These are phyloP conservation scores for Coniferiporia weirii DNA, from an alignment of 1,284 basidiomycete genomes.

Conservation along the genomic window DNA sequence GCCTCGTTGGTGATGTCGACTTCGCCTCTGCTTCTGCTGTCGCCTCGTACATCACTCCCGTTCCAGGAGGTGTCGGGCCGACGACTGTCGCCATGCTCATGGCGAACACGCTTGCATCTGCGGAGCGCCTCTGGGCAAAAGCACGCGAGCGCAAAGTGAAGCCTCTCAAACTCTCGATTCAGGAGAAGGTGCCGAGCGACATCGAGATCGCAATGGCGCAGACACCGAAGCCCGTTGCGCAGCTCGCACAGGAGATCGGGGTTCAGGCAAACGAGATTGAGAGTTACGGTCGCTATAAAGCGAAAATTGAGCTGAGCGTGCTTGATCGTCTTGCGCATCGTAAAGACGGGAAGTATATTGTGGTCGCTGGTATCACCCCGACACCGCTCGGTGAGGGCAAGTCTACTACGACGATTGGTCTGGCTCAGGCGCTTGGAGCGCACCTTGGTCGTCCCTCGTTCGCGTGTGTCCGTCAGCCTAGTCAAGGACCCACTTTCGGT, in stretches of 20 bases:
- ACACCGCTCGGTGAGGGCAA: constrained; percentile 98
- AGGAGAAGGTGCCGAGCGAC: constrained; percentile 88
- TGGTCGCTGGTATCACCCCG: constrained; percentile 95
- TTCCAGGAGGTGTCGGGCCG: constrained; percentile 97
- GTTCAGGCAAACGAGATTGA: constrained; percentile 86
- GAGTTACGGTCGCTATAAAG: constrained; percentile 94
- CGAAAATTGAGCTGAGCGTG: constrained; percentile 90
- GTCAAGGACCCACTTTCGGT: constrained; percentile 98
- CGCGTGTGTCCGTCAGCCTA: constrained; percentile 98
- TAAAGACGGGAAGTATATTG: constrained; percentile 94
- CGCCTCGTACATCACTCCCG: constrained; percentile 92
- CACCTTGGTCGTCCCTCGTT: constrained; percentile 91
- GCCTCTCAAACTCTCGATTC: constrained; percentile 74
- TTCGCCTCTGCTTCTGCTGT: constrained; percentile 72
- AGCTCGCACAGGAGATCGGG: constrained; percentile 88
- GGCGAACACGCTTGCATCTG: constrained; percentile 88
- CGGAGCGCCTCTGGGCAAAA: constrained; percentile 75
- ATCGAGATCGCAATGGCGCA: constrained; percentile 97
- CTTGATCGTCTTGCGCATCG: constrained; percentile 83
- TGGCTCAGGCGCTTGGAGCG: constrained; percentile 95
- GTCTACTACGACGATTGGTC: constrained; percentile 96
- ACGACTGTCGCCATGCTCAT: constrained; percentile 99
- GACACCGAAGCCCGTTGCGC: constrained; percentile 83
- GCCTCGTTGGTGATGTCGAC: constrained; percentile 95
- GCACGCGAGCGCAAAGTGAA: constrained; percentile 63